Base-by-base conservation (phyloP, 257 asterid species). In the Solanum ossicruentum region DNA sequence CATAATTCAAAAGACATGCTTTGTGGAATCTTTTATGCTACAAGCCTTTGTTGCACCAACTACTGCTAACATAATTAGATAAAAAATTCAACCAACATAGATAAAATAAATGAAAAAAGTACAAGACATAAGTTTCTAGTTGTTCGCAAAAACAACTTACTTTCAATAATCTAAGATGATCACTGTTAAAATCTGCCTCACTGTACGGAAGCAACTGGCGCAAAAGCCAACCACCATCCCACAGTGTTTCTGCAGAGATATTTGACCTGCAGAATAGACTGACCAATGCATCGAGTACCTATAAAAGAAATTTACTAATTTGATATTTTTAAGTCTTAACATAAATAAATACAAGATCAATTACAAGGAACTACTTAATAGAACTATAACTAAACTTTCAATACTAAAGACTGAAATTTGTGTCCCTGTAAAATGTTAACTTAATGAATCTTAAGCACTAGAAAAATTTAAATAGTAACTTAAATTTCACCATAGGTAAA, bases 221-320 rank as follows among this genome's bases (percentile, higher is more conserved):
- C 92, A 97, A 90, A 91, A 97, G 98, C 99, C 99, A 97, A 88
- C 99, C 98, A 88, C 99, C 98, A 85, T 92, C 98, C 99, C 99
- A 97, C 87, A 97, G 89, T 85, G 97, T 95, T 90, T 95, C 99
- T 49, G 99, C 97, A 73, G 98, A 97, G 78, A 97, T 92, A 84
- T 90, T 91, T 85, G 95, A 88, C 92, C 99, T 90, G 93, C 97
- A 92, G 89, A 97, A 94, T 88, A 97, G 98, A 89, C 94, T 91
- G 90, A 97, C 99, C 93, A 97, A 90, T 58, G 97, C 92, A 91
- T 94, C 98, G 82, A 97, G 97, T 78, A 97, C 98, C 99, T 97
- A 88, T 71, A 32, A 85, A 88, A 69, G 83, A 83, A 69, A 88
- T 88, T 88, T 55, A 20, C 86, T 56, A n/a, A 81, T 82, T 83